Evolutionary conservation across 768 basidiomycete species (phyloP), one percentile per base, ranked within the genome.

Genomic region (Naganishia randhawae): DNA sequence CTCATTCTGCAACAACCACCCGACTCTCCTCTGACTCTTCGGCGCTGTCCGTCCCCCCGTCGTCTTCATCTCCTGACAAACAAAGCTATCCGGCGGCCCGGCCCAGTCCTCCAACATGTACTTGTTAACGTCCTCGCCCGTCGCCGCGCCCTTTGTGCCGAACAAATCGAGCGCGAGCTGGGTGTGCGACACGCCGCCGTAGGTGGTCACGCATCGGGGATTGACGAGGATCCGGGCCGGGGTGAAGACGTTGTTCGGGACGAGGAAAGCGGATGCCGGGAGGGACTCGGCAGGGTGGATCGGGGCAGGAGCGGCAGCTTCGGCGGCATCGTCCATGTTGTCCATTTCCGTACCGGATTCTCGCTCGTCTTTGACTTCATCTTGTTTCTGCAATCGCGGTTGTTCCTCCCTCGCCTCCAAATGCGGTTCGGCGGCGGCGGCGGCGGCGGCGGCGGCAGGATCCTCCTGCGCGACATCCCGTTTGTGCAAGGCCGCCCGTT

Each of bases 141-240:
- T 87, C n/a, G 45, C n/a, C n/a, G 45, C 45, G 45, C 86, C 84
- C 11, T 83, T 81, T 2, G 69, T 63, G 0, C 94, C 95, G 74
- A 97, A 98, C 73, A 99, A 81, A 80, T 97, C 94, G 51, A 91
- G 80, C n/a, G 95, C 94, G 39, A 99, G 85, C 79, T 92, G 91
- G 25, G 94, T 92, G 80, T 99, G 95, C 71, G 88, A 91, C 4
- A 98, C 95, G 3, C 95, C 96, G 0, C 95, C 95, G 77, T 99
- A 99, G 25, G 95, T 98, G 39, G 95, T 98, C 63, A 95, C 90
- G 78, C 94, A 98, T 17, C 94, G 86, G 5, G 95, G 95, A 76
- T 98, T 98, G 66, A 99, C 88, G 71, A 99, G 79, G 73, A 99
- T 96, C 64, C 93, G 84, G 4, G 93, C 95, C 5, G 93, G 89